Percentiles rank a stretch among this genome's conserved stretches.
These are phyloP conservation scores for Nothophaeocryptopus gaeumannii DNA, from an alignment of 2,329 filamentous ascomycete genomes.

Conservation along the genomic window DNA sequence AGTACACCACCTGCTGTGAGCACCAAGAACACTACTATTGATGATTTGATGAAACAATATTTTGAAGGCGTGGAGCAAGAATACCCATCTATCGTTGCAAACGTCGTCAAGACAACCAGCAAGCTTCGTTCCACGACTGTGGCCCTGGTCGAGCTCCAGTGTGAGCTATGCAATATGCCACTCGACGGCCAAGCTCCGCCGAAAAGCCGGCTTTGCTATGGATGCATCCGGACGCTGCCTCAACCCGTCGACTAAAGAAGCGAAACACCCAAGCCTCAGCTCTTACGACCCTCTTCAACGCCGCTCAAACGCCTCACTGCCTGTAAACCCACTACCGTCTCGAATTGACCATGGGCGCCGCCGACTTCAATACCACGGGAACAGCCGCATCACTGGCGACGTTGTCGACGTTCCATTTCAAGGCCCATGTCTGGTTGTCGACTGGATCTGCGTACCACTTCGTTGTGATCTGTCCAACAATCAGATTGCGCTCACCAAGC, in stretches of 20 bases:
- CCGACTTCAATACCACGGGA: conserved; percentile 20
- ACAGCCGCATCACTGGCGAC: conserved; percentile 8
- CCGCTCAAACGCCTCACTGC: no score
- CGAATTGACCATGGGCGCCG: background rate
- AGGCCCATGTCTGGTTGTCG: conserved; percentile 12
- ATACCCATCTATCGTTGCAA: conserved; percentile 88
- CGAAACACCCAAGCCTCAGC: background rate
- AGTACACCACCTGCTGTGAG: conserved; percentile 48
- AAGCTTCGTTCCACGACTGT: conserved; percentile 61
- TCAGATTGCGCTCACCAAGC: background rate
- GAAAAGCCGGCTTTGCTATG: conserved; percentile 61
- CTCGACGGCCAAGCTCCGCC: conserved; percentile 42
- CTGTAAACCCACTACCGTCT: background rate
- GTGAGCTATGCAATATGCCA: conserved; percentile 67
- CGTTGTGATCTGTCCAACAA: conserved; percentile 3
- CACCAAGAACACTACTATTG: conserved; percentile 79
- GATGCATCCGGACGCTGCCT: conserved; percentile 51
- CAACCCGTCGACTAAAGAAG: conserved; percentile 8
- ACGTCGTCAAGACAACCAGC: conserved; percentile 87
- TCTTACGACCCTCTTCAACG: background rate
- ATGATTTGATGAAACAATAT: conserved; percentile 85
- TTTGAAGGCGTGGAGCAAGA: conserved; percentile 81
- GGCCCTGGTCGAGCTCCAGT: conserved; percentile 42
- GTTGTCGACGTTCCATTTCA: conserved; percentile 25
- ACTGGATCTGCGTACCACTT: conserved; percentile 22